Conservation (phyloP, 495 filamentous ascomycete genomes). For the Penicillium paxilli region DNA sequence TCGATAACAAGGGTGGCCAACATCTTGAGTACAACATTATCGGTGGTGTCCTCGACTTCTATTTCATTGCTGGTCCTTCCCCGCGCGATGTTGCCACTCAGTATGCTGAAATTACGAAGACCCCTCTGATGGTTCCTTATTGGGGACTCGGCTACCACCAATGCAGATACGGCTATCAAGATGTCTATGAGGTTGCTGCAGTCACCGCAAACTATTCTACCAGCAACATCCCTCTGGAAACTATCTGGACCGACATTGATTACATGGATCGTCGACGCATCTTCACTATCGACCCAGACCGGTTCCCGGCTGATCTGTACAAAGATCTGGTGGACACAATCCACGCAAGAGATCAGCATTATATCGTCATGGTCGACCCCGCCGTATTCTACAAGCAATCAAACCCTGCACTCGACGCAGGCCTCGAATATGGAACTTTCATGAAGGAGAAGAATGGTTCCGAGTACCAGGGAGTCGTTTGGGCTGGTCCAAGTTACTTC, state of each 20-base stretch:
- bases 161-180: slow-evolving; percentile 56
- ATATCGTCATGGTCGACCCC: slow-evolving; percentile 25
- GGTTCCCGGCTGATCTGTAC: slow-evolving; percentile 13
- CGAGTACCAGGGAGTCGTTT: slow-evolving; percentile 22
- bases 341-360: slow-evolving; percentile 20
- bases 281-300: slow-evolving; percentile 24
- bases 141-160: slow-evolving; percentile 42
- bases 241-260: slow-evolving; percentile 56
- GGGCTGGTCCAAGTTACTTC: slow-evolving; percentile 26
- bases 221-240: slow-evolving; percentile 55
- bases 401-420: slow-evolving; percentile 8
- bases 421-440: slow-evolving; percentile 16
- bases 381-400: slow-evolving; percentile 15
- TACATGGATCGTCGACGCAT: slow-evolving; percentile 24
- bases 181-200: slow-evolving; percentile 46
- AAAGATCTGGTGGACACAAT: slow-evolving; percentile 18
- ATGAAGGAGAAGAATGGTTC: slow-evolving; percentile 16
- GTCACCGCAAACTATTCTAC: slow-evolving; percentile 48
- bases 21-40: slow-evolving; percentile 69
- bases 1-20: slow-evolving; percentile 45
- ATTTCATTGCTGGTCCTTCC: slow-evolving; percentile 54
- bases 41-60: slow-evolving; percentile 56
- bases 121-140: not conserved
- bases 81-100: slow-evolving; percentile 48
- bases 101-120: slow-evolving; percentile 35